Conservation (phyloP, 495 filamentous ascomycete genomes). For the Glonium stellatum region DNA sequence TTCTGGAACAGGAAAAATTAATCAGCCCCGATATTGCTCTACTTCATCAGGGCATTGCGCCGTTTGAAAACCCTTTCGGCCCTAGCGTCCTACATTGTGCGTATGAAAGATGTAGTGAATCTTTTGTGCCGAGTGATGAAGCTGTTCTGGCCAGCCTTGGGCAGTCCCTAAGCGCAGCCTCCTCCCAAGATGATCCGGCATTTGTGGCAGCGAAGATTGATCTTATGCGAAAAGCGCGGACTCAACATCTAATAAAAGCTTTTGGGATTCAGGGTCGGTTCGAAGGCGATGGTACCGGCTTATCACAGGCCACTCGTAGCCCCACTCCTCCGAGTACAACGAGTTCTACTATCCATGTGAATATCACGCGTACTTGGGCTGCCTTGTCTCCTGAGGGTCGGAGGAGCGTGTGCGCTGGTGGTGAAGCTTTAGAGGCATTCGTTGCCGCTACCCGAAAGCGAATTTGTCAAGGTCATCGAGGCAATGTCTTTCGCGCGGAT, state of each 20-base stretch:
- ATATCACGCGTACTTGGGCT: slow-evolving; percentile 16
- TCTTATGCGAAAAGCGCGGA: slow-evolving; percentile 17
- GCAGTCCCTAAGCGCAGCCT: too few relatives aligned
- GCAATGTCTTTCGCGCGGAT: slow-evolving; percentile 9
- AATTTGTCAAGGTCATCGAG: slow-evolving; percentile 12
- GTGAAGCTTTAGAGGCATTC: slow-evolving; percentile 7
- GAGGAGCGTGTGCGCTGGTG: not conserved
- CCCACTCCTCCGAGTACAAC: slow-evolving; percentile 18
- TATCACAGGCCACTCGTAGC: slow-evolving; percentile 19
- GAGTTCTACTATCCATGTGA: slow-evolving; percentile 26
- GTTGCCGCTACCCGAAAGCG: not conserved
- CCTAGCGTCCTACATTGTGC: slow-evolving; percentile 29
- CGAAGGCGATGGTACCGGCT: slow-evolving; percentile 16
- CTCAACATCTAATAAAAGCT: slow-evolving; percentile 20
- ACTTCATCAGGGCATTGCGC: not conserved
- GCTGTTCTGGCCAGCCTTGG: not conserved
- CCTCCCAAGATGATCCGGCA: too few relatives aligned
- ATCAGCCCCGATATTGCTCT: slow-evolving; percentile 5
- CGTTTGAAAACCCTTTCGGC: slow-evolving; percentile 30
- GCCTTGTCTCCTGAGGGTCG: too few relatives aligned
- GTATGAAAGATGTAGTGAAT: slow-evolving; percentile 11
- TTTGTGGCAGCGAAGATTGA: too few relatives aligned
- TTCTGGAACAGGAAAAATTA: not conserved
- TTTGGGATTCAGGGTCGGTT: slow-evolving; percentile 22
- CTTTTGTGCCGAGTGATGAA: slow-evolving; percentile 14